phyloP scores from a whole-genome alignment of 164 flowering plant species.

The Protea cynaroides region DNA sequence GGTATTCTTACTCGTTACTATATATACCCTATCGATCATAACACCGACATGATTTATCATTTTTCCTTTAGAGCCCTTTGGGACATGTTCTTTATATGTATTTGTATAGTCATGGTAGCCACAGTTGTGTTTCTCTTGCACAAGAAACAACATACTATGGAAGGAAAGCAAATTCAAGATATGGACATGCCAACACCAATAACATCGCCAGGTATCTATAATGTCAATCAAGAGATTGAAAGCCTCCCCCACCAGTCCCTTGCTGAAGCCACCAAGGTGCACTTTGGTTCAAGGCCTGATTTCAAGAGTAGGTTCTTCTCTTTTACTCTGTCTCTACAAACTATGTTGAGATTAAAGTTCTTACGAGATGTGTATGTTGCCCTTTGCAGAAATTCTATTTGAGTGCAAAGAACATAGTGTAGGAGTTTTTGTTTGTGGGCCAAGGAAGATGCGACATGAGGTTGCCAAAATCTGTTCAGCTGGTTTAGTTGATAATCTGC shows the following conservation, averaged over 20 bases:
- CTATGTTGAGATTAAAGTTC: not conserved
- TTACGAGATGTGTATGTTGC: not conserved
- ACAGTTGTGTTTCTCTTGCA: constrained; percentile 48
- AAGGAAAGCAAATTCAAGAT: constrained; percentile 33
- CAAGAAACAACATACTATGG: constrained; percentile 42
- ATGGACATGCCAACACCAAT: constrained; percentile 31
- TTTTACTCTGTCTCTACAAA: not conserved
- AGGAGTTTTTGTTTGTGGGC: constrained; percentile 61
- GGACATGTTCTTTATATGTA: constrained; percentile 41
- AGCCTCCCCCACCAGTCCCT: constrained; percentile 54
- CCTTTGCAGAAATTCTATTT: constrained; percentile 39
- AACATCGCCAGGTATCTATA: constrained; percentile 20
- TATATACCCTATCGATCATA: constrained; percentile 67
- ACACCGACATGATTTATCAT: constrained; percentile 31
- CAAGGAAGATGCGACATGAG: constrained; percentile 50
- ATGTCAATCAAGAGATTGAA: constrained; percentile 51
- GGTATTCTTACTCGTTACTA: constrained; percentile 45
- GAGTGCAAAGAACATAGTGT: constrained; percentile 33
- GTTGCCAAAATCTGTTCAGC: constrained; percentile 57
- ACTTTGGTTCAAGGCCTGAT: constrained; percentile 66
- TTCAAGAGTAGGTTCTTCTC: constrained; percentile 30
- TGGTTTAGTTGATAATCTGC: constrained; percentile 40
- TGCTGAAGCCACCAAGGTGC: constrained; percentile 45
- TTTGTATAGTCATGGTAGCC: constrained; percentile 35
- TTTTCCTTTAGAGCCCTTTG: constrained; percentile 23